Base-by-base conservation (phyloP, 1,139 yeast species). In the Oligophagozyma castellii region DNA sequence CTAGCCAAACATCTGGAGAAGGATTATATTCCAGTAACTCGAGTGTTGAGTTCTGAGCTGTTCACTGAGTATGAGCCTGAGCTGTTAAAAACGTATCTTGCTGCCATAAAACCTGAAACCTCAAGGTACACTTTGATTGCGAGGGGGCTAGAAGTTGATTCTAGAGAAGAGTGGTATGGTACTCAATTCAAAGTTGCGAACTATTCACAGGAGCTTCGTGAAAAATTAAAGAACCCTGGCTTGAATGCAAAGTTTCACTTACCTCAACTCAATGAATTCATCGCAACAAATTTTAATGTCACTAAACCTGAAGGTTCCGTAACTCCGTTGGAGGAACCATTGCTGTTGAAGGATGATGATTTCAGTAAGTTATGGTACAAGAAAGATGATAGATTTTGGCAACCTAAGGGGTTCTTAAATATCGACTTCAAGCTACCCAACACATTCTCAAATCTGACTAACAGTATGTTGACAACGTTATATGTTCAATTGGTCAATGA, bases 311-410 rank as follows among this genome's bases (percentile, higher is more conserved):
- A 64, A 24, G 51, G 52, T 7, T 43, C 35, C 15, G 40, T 46
- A 14, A 51, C 48, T 19, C 62, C 66, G 5, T 37, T 53, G 13
- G 58, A 55, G 30, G 58, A 60, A 26, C 84, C 84, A 3, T 44
- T 55, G 12, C 51, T 76, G 26, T 47, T 74, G 29, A 53, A 58
- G 35, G 51, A 60, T 16, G 57, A 58, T 27, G 48, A 57, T 1
- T 54, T 48, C 26, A 46, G 63, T 22, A 70, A 63, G 43, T 60
- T 83, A 21, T 89, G 98, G 98, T 83, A 65, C 54, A 89, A 86
- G 51, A 78, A 78, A 46, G 95, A 89, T 55, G 95, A 89, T 41
- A 72, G 76, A 28, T 81, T 89, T 48, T 72, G 79, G 63, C 78
- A 80, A 12, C 98, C 98, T 27, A 80, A 86, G 54, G 92, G 92